Evolutionary conservation across 768 basidiomycete genomes (phyloP).

Genomic region (Boletus sp.): DNA sequence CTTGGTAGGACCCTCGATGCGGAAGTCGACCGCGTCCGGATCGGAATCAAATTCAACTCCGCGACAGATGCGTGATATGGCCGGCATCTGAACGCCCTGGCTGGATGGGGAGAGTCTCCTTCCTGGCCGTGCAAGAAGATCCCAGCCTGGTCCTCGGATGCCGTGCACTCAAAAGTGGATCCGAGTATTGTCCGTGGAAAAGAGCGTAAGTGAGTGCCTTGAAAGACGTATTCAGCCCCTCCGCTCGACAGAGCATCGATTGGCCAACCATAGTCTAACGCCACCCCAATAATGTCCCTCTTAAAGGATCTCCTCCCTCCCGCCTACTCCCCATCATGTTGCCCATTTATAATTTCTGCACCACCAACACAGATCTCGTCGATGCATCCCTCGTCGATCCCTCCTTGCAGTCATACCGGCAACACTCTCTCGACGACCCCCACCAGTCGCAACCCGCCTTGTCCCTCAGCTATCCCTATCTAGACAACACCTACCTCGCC

Average conservation of each 20-base stretch:
- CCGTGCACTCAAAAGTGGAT: conserved; percentile 8
- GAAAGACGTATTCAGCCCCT: neutral
- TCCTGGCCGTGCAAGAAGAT: neutral
- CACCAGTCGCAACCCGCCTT: neutral
- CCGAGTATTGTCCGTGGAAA: conserved; percentile 4
- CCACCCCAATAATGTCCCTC: neutral
- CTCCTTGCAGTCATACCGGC: neutral
- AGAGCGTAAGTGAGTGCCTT: neutral
- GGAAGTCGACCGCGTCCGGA: conserved; percentile 25
- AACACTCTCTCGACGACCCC: neutral
- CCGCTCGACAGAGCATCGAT: neutral
- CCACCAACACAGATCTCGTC: conserved; percentile 10
- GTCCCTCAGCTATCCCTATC: conserved; percentile 17
- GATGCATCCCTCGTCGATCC: conserved; percentile 4
- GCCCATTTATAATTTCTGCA: conserved; percentile 5
- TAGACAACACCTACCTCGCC: conserved; percentile 9
- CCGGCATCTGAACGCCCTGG: neutral
- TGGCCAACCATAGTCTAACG: neutral
- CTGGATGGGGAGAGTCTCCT: neutral
- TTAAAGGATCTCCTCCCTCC: conserved; percentile 1
- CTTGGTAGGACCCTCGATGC: conserved; percentile 3
- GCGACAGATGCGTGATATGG: conserved; percentile 11
- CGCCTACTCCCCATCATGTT: neutral
- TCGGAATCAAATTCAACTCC: conserved; percentile 25
- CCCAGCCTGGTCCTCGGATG: conserved; percentile 25